These are phyloP conservation scores for Ceriops tagal DNA, from an alignment of 345 rosid genomes.

Conservation along the genomic window DNA sequence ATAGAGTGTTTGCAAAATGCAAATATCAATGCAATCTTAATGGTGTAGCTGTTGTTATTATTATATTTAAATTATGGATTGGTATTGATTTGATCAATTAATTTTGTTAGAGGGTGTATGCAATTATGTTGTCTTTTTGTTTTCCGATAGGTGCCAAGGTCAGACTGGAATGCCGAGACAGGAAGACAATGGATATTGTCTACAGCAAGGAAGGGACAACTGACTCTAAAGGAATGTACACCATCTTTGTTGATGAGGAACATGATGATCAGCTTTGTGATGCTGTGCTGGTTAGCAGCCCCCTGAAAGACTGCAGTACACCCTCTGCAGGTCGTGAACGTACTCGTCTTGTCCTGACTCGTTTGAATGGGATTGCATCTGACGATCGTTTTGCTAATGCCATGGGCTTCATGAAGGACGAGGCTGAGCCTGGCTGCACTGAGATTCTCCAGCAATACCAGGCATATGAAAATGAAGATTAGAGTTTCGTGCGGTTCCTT, in stretches of 20 bases:
- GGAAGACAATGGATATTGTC: slow-evolving; percentile 43
- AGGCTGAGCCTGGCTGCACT: slow-evolving; percentile 49
- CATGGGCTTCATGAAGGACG: slow-evolving; percentile 53
- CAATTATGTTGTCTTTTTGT: neutral
- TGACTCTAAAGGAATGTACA: slow-evolving; percentile 60
- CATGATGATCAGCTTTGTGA: slow-evolving; percentile 76
- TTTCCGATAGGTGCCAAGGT: slow-evolving; percentile 61
- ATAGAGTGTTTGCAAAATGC: no score
- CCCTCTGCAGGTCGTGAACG: slow-evolving; percentile 64
- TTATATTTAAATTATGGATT: neutral
- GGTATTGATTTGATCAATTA: no score
- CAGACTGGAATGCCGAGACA: slow-evolving; percentile 58
- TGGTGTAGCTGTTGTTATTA: no score
- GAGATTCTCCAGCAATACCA: slow-evolving; percentile 65
- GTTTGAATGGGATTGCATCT: slow-evolving; percentile 57
- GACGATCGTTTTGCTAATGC: slow-evolving; percentile 58
- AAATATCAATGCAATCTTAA: no score
- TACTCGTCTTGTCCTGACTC: slow-evolving; percentile 75
- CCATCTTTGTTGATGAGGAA: slow-evolving; percentile 61
- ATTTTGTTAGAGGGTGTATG: neutral
- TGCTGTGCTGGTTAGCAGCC: slow-evolving; percentile 56
- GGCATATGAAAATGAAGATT: slow-evolving; percentile 42
- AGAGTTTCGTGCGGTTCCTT: neutral
- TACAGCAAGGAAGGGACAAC: slow-evolving; percentile 59
- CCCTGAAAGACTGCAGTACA: slow-evolving; percentile 44